Percentiles rank a stretch among this genome's conserved stretches.
These are phyloP conservation scores for Seminavis robusta DNA, from an alignment of 108 stramenopile species.

Conservation along the genomic window DNA sequence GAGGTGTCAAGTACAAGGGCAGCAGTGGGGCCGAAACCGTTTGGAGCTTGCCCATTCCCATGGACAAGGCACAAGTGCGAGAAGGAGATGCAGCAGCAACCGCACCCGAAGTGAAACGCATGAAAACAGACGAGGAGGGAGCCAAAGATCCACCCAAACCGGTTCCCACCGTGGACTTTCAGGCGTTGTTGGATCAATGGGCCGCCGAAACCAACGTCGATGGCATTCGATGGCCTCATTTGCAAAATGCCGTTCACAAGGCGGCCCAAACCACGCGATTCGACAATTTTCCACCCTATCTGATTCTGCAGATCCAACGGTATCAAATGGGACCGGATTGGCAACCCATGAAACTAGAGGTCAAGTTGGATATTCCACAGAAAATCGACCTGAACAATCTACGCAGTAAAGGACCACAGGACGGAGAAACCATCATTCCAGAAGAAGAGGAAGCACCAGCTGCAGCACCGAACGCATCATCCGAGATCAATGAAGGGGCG, in stretches of 20 bases:
- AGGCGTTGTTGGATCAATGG: slow-evolving; percentile 85
- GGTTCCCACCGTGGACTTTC: slow-evolving; percentile 75
- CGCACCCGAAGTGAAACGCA: slow-evolving; percentile 41
- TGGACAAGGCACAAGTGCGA: slow-evolving; percentile 68
- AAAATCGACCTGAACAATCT: slow-evolving; percentile 74
- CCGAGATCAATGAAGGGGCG: slow-evolving; percentile 73
- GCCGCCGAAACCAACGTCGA: slow-evolving; percentile 60
- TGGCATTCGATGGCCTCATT: slow-evolving; percentile 77
- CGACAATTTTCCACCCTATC: slow-evolving; percentile 91
- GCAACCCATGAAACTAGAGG: slow-evolving; percentile 94
- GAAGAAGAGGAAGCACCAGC: slow-evolving; percentile 38
- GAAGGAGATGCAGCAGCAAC: slow-evolving; percentile 29
- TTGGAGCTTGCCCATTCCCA: slow-evolving; percentile 80
- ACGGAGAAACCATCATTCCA: slow-evolving; percentile 83
- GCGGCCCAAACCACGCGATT: slow-evolving; percentile 55
- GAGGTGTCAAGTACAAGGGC: slow-evolving; percentile 71
- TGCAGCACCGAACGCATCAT: slow-evolving; percentile 22
- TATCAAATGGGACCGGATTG: slow-evolving; percentile 92
- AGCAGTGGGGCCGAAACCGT: slow-evolving; percentile 64
- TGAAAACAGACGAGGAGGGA: slow-evolving; percentile 35
- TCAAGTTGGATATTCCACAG: slow-evolving; percentile 90
- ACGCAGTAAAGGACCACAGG: slow-evolving; percentile 72
- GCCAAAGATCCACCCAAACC: slow-evolving; percentile 63
- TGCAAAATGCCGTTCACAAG: slow-evolving; percentile 54
- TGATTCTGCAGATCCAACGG: slow-evolving; percentile 90